These are phyloP conservation scores for Lactifluus volemus DNA, from an alignment of 768 basidiomycete species.

Conservation along the genomic window DNA sequence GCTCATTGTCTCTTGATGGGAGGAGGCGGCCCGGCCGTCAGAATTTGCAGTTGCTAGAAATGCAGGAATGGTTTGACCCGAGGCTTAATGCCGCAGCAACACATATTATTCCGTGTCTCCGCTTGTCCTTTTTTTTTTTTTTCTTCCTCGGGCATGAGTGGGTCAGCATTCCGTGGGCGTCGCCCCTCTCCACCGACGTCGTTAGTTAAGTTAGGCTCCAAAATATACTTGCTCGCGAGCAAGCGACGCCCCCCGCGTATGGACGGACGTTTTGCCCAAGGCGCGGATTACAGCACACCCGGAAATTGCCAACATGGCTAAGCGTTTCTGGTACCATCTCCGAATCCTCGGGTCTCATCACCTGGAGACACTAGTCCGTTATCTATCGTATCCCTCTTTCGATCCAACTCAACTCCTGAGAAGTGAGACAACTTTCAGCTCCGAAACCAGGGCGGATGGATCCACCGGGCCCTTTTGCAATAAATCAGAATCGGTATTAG, in stretches of 20 bases:
- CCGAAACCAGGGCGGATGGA: slow-evolving; percentile 6
- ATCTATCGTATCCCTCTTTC: slow-evolving; percentile 6
- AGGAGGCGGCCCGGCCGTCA: background rate
- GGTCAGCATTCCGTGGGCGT: background rate
- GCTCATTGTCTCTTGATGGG: background rate
- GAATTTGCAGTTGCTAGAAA: slow-evolving; percentile 3
- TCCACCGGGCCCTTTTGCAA: background rate
- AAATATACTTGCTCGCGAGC: background rate
- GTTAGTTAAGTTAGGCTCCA: background rate
- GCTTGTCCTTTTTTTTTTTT: background rate
- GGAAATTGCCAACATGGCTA: background rate
- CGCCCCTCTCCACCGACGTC: background rate
- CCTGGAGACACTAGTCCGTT: slow-evolving; percentile 5
- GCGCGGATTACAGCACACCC: background rate
- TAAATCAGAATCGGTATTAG: background rate
- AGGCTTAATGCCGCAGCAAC: background rate
- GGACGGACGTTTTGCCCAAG: background rate
- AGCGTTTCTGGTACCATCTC: slow-evolving; percentile 1
- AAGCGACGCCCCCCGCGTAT: background rate
- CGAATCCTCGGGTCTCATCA: slow-evolving; percentile 12
- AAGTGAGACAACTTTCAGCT: slow-evolving; percentile 9
- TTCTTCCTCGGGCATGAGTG: background rate
- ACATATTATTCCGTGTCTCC: background rate
- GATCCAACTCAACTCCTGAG: slow-evolving; percentile 16
- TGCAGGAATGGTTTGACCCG: background rate